Evolutionary conservation across 495 filamentous ascomycete species (phyloP), one percentile per base, ranked within the genome.

Genomic region (Penicillium parvum): DNA sequence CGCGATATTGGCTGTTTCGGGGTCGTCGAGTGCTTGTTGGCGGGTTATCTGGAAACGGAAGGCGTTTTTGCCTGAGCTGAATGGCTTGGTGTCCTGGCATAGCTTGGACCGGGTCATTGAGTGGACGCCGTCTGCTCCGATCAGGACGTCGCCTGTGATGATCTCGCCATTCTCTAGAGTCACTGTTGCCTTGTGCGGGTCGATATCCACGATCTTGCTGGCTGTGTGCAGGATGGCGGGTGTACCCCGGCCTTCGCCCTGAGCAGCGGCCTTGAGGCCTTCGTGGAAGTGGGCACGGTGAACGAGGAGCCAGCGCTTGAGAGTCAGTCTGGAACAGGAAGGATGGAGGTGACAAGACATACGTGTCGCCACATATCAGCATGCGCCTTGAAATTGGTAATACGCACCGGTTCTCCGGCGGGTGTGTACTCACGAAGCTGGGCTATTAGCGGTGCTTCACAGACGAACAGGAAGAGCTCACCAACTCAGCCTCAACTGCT

Each of bases 11-110:
- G 53, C 61, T 0, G 74, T 76, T 11, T 65, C 59, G 0, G 75
- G 65, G 43, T 81, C 74, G 18, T 63, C 64, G 4, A 64, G 52
- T 1, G 71, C 70, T 7, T 57, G 52, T 20, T 72, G 50, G 3
- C 68, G 63, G 3, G 65, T 56, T 1, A 83, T 63, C 2, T 82
- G 53, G 53, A 85, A 83, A n/a, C 81, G 69, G 57, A 79, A 85
- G 2, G 80, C 79, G 36, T 68, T 74, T 43, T 73, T 77, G 5
- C 80, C 78, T 5, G 71, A 73, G 43, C 70, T 59, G 32, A 68
- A 66, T 3, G 73, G 53, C 11, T 61, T 60, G 17, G 63, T 27
- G 8, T 63, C 57, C 11, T 44, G 43, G 9, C 61, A 49, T 43
- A 81, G 64, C 44, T 72, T 68, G 16, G 55, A 38, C n/a, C 74